These are phyloP conservation scores for Trichophyton simii DNA, from an alignment of 2,329 filamentous ascomycete species.

Conservation along the genomic window DNA sequence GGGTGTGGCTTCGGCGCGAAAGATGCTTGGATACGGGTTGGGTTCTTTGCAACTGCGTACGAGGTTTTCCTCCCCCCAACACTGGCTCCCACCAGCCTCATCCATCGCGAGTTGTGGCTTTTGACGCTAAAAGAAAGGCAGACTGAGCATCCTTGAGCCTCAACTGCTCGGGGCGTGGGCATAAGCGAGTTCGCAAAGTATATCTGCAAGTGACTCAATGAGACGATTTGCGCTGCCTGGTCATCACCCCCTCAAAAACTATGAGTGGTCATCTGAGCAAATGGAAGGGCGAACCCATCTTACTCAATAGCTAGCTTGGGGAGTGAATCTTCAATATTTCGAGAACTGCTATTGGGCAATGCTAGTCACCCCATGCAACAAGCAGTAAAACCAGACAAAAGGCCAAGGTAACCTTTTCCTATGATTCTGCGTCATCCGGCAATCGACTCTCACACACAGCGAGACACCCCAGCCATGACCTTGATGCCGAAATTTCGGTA, in stretches of 20 bases:
- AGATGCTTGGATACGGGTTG: not conserved
- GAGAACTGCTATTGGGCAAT: conserved; percentile 5
- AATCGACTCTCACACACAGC: too few species aligned
- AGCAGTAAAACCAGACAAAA: not conserved
- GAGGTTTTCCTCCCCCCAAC: not conserved
- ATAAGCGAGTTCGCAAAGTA: not conserved
- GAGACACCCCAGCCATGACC: not conserved
- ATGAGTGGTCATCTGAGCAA: not conserved
- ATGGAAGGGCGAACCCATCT: not conserved
- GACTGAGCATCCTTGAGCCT: not conserved
- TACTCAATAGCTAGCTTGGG: not conserved
- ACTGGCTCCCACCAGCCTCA: not conserved
- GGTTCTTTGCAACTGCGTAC: not conserved
- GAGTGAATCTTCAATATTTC: not conserved
- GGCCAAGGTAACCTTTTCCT: not conserved
- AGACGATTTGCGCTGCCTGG: not conserved
- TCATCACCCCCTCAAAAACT: not conserved
- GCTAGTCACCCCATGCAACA: not conserved
- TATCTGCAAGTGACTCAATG: not conserved
- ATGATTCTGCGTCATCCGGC: not conserved
- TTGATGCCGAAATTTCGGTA: not conserved
- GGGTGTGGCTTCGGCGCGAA: not conserved
- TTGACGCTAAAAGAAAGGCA: not conserved
- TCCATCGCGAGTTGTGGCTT: conserved; percentile 1
- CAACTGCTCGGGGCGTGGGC: not conserved